Conservation (phyloP, 208 protist species). For the Sergeia podlipaevii region DNA sequence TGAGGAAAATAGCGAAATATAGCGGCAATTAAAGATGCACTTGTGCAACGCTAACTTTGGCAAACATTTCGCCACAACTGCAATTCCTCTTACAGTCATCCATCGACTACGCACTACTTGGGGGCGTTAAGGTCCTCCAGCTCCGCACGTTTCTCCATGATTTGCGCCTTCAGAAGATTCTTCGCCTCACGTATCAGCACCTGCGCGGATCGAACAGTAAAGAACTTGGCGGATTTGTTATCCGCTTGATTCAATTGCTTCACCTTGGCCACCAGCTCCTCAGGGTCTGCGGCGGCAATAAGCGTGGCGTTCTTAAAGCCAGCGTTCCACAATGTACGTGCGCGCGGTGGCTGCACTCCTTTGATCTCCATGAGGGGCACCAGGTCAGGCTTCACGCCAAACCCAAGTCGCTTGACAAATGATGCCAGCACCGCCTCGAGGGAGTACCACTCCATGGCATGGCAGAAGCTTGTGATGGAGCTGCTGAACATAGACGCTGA, state of each 20-base stretch:
- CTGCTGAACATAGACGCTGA: constrained; percentile 83
- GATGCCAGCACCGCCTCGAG: constrained; percentile 84
- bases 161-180: constrained; percentile 45
- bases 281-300: constrained; percentile 52
- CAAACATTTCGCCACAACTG: too few species aligned
- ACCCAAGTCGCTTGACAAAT: constrained; percentile 81
- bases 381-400: constrained; percentile 89
- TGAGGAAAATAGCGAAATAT: constrained; percentile 4
- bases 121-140: constrained; percentile 57
- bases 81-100: too few species aligned
- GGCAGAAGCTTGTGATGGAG: constrained; percentile 87
- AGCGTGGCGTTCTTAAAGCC: constrained; percentile 50
- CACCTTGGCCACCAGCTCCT: constrained; percentile 60
- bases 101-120: too few species aligned
- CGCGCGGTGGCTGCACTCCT: constrained; percentile 66
- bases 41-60: too few species aligned
- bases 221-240: constrained; percentile 63
- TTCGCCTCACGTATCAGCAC: constrained; percentile 59
- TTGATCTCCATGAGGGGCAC: constrained; percentile 88
- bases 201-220: constrained; percentile 58
- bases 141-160: constrained; percentile 71
- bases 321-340: constrained; percentile 79
- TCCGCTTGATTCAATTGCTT: constrained; percentile 48
- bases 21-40: constrained; percentile 1
- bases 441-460: constrained; percentile 87